Evolutionary conservation across 257 asterid genomes (phyloP).

Genomic region (Solanum appendiculatum): DNA sequence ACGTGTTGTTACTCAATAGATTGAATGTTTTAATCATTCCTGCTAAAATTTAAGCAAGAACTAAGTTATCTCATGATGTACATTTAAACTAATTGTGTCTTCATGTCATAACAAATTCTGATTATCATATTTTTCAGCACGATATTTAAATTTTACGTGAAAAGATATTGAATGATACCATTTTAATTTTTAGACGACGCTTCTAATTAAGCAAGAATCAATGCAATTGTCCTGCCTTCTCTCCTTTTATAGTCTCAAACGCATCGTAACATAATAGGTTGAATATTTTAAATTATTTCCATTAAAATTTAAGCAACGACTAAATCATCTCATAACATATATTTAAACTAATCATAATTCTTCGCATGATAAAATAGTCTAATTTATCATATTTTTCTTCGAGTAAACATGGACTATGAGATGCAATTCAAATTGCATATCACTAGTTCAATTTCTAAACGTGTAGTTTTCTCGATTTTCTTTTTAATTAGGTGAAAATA

Average conservation of each 20-base stretch:
- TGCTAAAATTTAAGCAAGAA: not conserved
- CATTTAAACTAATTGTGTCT: not conserved
- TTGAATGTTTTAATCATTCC: not conserved
- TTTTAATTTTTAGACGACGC: not conserved
- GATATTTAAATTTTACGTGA: too few species aligned
- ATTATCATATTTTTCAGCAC: too few species aligned
- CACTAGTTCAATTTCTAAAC: not conserved
- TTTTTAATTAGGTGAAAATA: not conserved
- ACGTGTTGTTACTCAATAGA: not conserved
- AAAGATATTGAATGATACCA: too few species aligned
- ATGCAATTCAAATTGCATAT: not conserved
- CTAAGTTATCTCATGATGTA: not conserved
- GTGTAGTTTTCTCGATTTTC: not conserved
- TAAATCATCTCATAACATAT: not conserved
- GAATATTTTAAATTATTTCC: not conserved
- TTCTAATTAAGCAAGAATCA: not conserved
- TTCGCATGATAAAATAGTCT: not conserved
- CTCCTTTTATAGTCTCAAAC: not conserved
- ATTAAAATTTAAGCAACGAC: not conserved
- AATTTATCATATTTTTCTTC: not conserved
- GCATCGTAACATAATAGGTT: not conserved
- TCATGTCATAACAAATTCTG: too few species aligned
- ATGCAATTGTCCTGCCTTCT: not conserved
- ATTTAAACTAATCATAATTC: not conserved
- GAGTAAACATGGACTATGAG: not conserved